Evolutionary conservation across 495 filamentous ascomycete genomes (phyloP), one percentile per base, ranked within the genome.

Genomic region (Aspergillus homomorphus): DNA sequence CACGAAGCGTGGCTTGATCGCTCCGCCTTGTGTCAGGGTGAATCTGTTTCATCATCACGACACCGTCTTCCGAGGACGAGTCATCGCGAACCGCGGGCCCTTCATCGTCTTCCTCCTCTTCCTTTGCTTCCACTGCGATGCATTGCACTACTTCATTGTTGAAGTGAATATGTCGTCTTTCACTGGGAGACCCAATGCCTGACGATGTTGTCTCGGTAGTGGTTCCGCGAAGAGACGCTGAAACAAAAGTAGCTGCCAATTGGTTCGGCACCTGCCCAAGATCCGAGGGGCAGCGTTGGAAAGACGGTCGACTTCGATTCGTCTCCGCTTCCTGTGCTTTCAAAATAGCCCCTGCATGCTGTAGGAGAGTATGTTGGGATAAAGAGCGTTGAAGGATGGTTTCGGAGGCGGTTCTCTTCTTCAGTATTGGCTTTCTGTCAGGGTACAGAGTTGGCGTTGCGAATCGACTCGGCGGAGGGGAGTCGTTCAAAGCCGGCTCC

Each of bases 321-420:
- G 77, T 75, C 49, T 78, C 84, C 15, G 84, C 85, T 67, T 96
- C 86, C 64, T 98, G 92, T 41, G 94, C 92, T 67, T 96, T 88
- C 16, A 96, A 86, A 44, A 91, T 90, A 50, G 92, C 94, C 0
- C 94, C 89, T 2, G 94, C 94, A 73, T 98, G 92, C 72, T 96
- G 92, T 23, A 98, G 75, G 0, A 98, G 84, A 1, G 92, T 96
- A 4, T 95, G 92, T 6, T 91, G 84, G 3, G 94, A 96, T 4
- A 97, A 70, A 1, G 94, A 98, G 54, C 85, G 82, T 71, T 96
- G 94, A 2, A 98, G 81, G 82, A 98, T 97, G 26, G 94, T 77
- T 71, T 98, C 94, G 0, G 94, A 98, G 73, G 96, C 91, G 66
- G 89, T 96, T 53, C 93, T 84, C 77, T 97, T 98, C 71, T 98